Percentiles rank a stretch among this genome's conserved stretches.
Conservation (phyloP, 129 eudicot species). For the Helichrysum umbraculigerum region DNA sequence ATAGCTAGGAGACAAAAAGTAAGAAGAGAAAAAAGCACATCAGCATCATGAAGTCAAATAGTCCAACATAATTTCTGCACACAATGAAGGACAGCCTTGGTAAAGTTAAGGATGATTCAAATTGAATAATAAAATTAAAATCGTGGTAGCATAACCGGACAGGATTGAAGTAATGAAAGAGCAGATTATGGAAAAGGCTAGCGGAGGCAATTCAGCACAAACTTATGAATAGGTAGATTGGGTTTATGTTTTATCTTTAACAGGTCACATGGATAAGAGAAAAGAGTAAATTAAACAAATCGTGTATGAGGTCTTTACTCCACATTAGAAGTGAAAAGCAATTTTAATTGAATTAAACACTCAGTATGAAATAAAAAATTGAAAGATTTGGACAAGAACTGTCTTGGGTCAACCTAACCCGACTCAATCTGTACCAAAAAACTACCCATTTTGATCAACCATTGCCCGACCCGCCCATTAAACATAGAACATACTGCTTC, state of each 20-base stretch:
- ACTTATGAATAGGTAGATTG: neutral
- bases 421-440: neutral
- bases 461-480: neutral
- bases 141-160: neutral
- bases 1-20: conserved; percentile 49
- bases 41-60: neutral
- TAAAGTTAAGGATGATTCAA: neutral
- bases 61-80: neutral
- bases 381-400: neutral
- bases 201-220: no score
- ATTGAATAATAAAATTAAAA: neutral
- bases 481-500: conserved; percentile 56
- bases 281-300: neutral
- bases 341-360: no score
- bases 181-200: no score
- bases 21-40: neutral
- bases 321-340: no score
- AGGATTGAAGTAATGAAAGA: conserved; percentile 5
- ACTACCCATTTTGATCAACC: neutral
- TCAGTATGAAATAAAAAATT: no score
- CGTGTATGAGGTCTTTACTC: no score
- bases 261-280: neutral
- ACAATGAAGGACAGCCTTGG: neutral
- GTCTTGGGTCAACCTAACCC: neutral
- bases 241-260: neutral